phyloP scores from a whole-genome alignment of 1,284 basidiomycete species.

The Trichosporon asahii region DNA sequence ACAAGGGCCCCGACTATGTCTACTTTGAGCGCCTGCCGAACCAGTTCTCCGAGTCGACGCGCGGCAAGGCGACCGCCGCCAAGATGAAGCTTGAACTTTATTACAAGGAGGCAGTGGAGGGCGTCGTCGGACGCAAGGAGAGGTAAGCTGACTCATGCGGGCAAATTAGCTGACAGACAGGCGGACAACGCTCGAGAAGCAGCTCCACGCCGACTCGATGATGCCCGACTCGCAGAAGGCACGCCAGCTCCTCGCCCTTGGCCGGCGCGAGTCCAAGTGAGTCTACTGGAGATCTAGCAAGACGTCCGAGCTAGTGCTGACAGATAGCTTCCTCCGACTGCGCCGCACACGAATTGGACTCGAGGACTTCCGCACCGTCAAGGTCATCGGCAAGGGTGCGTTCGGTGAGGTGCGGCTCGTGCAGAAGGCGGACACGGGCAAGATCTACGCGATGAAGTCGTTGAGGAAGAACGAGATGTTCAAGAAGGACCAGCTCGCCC shows the following conservation, averaged over 20 bases:
- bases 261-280: constrained; percentile 78
- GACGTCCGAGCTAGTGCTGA: background rate
- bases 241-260: constrained; percentile 84
- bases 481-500: constrained; percentile 96
- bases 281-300: constrained; percentile 12
- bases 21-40: constrained; percentile 88
- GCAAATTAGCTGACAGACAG: constrained; percentile 52
- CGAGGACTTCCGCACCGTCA: constrained; percentile 91
- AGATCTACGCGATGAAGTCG: constrained; percentile 99
- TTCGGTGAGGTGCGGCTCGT: constrained; percentile 97
- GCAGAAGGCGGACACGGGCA: constrained; percentile 94
- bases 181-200: constrained; percentile 88
- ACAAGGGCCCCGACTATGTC: constrained; percentile 69
- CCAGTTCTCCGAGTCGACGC: constrained; percentile 79
- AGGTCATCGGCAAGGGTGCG: constrained; percentile 98
- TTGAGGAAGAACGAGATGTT: constrained; percentile 98
- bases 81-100: constrained; percentile 97
- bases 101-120: constrained; percentile 93
- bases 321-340: constrained; percentile 68
- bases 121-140: constrained; percentile 81
- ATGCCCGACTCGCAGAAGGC: constrained; percentile 82
- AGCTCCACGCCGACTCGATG: constrained; percentile 68
- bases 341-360: constrained; percentile 89
- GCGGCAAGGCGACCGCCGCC: constrained; percentile 88
- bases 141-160: constrained; percentile 56